A percentile compares a stretch with the other conserved stretches of the same genome.
These are phyloP conservation scores for Alternaria tenuissima DNA, from an alignment of 2,329 filamentous ascomycete genomes.

Conservation along the genomic window DNA sequence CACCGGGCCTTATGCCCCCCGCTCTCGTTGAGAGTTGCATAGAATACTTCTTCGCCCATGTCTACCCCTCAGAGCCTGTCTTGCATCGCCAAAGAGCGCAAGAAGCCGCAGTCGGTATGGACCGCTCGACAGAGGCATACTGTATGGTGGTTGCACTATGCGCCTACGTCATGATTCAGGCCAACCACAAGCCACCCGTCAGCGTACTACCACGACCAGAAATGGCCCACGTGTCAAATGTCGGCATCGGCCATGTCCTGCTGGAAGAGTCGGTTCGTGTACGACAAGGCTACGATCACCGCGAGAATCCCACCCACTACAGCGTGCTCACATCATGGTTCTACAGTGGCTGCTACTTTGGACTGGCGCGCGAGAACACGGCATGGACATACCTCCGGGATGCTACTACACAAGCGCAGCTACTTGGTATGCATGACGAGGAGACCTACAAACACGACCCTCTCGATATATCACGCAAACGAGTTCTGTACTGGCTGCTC, in stretches of 20 bases:
- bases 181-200: constrained; percentile 55
- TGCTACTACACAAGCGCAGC: constrained; percentile 67
- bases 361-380: constrained; percentile 67
- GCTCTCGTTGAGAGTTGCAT: constrained; percentile 63
- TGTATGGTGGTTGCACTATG: constrained; percentile 63
- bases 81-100: constrained; percentile 62
- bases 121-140: constrained; percentile 63
- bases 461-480: constrained; percentile 62
- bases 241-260: constrained; percentile 62
- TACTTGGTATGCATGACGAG: constrained; percentile 67
- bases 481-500: constrained; percentile 69
- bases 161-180: constrained; percentile 60
- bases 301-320: constrained; percentile 63
- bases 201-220: constrained; percentile 58
- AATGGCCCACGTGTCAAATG: constrained; percentile 53
- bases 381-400: constrained; percentile 70
- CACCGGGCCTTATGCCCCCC: constrained; percentile 59
- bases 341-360: constrained; percentile 68
- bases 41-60: constrained; percentile 68
- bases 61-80: constrained; percentile 71
- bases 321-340: constrained; percentile 71
- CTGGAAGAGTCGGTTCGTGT: constrained; percentile 66
- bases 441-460: constrained; percentile 61
- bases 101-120: constrained; percentile 62
- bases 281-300: constrained; percentile 65